Evolutionary conservation across 108 stramenopile species (phyloP), one percentile per base, ranked within the genome.

Genomic region (Cyclotella baltica): DNA sequence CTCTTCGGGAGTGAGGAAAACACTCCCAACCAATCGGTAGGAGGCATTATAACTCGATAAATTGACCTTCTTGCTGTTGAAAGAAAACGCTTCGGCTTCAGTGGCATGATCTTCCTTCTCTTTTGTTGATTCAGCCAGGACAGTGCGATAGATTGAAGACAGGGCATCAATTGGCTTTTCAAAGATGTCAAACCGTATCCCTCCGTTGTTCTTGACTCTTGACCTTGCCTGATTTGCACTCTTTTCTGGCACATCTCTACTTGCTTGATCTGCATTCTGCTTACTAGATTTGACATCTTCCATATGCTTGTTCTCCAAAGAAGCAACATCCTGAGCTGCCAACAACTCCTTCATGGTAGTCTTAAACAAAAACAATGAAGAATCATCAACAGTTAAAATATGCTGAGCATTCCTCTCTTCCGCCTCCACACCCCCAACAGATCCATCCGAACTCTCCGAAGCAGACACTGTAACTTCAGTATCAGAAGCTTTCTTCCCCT

Each of bases 11-110:
- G 86, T 76, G 3, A 91, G 47, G 20, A 75, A 63, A 0, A 87
- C 81, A 23, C 78, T 77, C 11, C 88, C 90, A 19, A 91, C 57
- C 10, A 82, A 59, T 19, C 70, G 62, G 70, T 82, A 82, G 50
- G 70, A 57, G 2, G 66, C 65, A 34, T 50, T 40, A 4, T 43
- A 35, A 57, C 36, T 74, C n/a, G 63, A 47, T 3, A 53, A 23
- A 37, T 19, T 67, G 19, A 28, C 30, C 11, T 33, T 61, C 33
- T 34, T 61, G 4, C 52, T 56, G 22, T 20, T 43, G 18, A 38
- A 62, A 3, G 68, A 62, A 33, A 59, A 37, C 6, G 57, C n/a
- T 38, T 48, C 1, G 27, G 43, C 52, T 27, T 50, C 70, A 20
- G 56, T 72, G 15, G 81, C 81, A 59, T 40, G 52, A 4, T 68